phyloP scores from a whole-genome alignment of 2,329 filamentous ascomycete genomes.

The Mariannaea sp. region DNA sequence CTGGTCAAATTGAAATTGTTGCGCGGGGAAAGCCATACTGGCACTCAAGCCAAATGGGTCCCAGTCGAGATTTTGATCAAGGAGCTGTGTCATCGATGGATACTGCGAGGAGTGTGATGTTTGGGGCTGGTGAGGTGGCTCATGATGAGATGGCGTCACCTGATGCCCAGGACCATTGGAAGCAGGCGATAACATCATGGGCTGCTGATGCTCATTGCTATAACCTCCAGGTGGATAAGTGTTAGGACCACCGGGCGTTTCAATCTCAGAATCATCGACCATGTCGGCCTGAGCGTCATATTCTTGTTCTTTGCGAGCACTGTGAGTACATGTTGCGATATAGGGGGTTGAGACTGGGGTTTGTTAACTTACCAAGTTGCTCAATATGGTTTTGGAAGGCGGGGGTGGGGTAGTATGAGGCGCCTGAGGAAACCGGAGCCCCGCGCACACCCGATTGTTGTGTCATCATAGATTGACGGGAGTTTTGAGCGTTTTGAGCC shows the following conservation, averaged over 20 bases:
- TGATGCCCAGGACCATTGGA: conserved; percentile 47
- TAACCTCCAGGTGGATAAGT: conserved; percentile 63
- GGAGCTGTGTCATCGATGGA: conserved; percentile 64
- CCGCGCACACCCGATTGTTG: conserved; percentile 40
- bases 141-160: conserved; percentile 45
- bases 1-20: conserved; percentile 76
- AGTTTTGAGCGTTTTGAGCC: conserved; percentile 29
- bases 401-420: conserved; percentile 77
- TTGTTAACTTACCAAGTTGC: conserved; percentile 85
- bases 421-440: conserved; percentile 47
- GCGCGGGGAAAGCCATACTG: conserved; percentile 92
- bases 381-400: conserved; percentile 91
- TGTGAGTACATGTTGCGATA: conserved; percentile 65
- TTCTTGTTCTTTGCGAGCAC: conserved; percentile 83
- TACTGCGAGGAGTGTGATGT: conserved; percentile 52
- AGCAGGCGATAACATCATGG: conserved; percentile 48
- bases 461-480: conserved; percentile 44
- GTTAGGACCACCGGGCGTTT: conserved; percentile 67
- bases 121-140: conserved; percentile 41
- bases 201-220: conserved; percentile 52
- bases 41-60: conserved; percentile 93
- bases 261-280: conserved; percentile 80
- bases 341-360: conserved; percentile 50
- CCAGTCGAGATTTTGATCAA: conserved; percentile 85
- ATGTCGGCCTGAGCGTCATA: conserved; percentile 91